phyloP scores from a whole-genome alignment of 306 rosid genomes.

The Comarum palustre region DNA sequence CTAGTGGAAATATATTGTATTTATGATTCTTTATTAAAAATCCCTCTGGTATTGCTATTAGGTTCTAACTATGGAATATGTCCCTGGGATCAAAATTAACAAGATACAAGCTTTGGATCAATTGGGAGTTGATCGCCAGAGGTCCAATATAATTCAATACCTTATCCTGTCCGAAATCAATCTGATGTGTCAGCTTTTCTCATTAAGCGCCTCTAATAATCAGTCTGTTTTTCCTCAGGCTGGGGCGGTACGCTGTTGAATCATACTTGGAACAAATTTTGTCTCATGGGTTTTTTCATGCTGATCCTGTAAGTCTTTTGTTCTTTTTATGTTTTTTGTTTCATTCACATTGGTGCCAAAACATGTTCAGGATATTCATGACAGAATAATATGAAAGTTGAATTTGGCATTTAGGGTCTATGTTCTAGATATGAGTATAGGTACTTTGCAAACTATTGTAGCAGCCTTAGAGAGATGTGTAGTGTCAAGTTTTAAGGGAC shows the following conservation, averaged over 20 bases:
- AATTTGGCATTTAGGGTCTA: not conserved
- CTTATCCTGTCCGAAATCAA: slow-evolving; percentile 17
- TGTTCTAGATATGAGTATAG: not conserved
- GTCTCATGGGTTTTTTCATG: slow-evolving; percentile 98
- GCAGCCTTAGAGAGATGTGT: not conserved
- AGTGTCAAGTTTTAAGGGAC: not conserved
- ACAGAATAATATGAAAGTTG: not conserved
- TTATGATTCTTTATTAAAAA: slow-evolving; percentile 8
- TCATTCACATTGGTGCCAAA: slow-evolving; percentile 18
- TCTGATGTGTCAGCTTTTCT: slow-evolving; percentile 11
- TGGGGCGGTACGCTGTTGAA: slow-evolving; percentile 96
- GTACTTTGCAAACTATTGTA: not conserved
- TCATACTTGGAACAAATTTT: slow-evolving; percentile 97
- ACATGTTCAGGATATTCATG: not conserved
- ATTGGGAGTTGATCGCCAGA: slow-evolving; percentile 90
- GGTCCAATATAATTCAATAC: slow-evolving; percentile 38
- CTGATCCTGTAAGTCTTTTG: slow-evolving; percentile 77
- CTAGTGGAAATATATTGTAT: slow-evolving; percentile 9
- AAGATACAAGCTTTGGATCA: slow-evolving; percentile 91
- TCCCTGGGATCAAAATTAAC: slow-evolving; percentile 98
- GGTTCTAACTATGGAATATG: slow-evolving; percentile 99
- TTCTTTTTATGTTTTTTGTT: not conserved
- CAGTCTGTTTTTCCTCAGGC: slow-evolving; percentile 39
- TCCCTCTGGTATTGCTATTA: slow-evolving; percentile 19
- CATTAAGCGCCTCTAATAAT: slow-evolving; percentile 1